Percentiles rank a stretch among this genome's conserved stretches.
phyloP scores from a whole-genome alignment of 2,329 filamentous ascomycete genomes.

The Fusarium nanum region DNA sequence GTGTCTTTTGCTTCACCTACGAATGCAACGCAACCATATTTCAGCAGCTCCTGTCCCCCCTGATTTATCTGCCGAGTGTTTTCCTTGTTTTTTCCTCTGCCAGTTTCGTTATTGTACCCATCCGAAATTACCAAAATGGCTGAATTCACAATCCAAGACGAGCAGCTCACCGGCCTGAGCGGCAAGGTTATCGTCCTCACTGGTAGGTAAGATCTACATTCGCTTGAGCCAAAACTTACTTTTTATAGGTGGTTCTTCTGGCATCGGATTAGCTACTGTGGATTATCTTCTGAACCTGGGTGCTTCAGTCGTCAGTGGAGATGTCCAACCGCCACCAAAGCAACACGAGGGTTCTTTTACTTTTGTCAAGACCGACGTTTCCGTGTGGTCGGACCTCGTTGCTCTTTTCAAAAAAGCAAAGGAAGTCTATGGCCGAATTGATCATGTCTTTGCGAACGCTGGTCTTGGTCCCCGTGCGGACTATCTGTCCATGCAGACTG shows the following conservation, averaged over 20 bases:
- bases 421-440: conserved; percentile 77
- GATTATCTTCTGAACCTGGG: conserved; percentile 63
- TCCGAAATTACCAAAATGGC: neutral
- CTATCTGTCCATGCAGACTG: conserved; percentile 60
- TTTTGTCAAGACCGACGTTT: conserved; percentile 60
- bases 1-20: neutral
- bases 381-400: conserved; percentile 61
- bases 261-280: conserved; percentile 69
- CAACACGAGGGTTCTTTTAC: conserved; percentile 44
- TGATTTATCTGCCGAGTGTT: neutral
- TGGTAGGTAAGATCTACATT: conserved; percentile 38
- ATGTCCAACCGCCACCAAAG: conserved; percentile 58
- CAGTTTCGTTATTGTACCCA: neutral
- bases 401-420: conserved; percentile 64
- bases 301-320: conserved; percentile 66
- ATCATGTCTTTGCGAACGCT: conserved; percentile 78
- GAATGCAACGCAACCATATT: neutral
- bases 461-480: conserved; percentile 61
- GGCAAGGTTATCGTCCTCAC: conserved; percentile 66
- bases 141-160: conserved; percentile 1
- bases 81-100: neutral
- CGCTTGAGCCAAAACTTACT: neutral
- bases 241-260: conserved; percentile 64
- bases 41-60: neutral
- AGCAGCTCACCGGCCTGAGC: neutral